These are phyloP conservation scores for Colletotrichum tabaci DNA, from an alignment of 2,329 filamentous ascomycete genomes.

Conservation along the genomic window DNA sequence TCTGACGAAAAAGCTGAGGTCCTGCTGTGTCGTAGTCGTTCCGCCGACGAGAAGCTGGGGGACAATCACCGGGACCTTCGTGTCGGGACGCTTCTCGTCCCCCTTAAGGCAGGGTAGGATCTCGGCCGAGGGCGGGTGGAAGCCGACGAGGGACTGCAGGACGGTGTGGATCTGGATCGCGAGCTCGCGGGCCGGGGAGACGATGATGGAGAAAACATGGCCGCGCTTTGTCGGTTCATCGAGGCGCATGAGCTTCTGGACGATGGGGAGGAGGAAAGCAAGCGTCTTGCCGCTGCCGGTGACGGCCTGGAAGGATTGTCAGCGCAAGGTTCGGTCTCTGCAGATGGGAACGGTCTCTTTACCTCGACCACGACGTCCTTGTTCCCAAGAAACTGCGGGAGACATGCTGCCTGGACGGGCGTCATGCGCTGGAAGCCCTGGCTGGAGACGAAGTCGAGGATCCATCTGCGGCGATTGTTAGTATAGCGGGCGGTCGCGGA, in stretches of 20 bases:
- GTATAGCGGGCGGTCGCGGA: constrained; percentile 74
- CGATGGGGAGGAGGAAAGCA: constrained; percentile 82
- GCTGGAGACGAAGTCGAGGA: constrained; percentile 84
- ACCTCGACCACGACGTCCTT: constrained; percentile 94
- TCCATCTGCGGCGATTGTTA: constrained; percentile 84
- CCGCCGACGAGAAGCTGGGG: constrained; percentile 93
- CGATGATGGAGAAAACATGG: constrained; percentile 90
- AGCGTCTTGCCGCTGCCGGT: constrained; percentile 94
- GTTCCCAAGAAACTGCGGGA: constrained; percentile 89
- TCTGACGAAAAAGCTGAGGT: constrained; percentile 87
- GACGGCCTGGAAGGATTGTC: constrained; percentile 71
- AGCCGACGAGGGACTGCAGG: constrained; percentile 81
- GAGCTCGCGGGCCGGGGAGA: constrained; percentile 93
- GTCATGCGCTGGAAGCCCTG: constrained; percentile 93
- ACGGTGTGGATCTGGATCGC: constrained; percentile 92
- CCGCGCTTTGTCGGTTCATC: constrained; percentile 90
- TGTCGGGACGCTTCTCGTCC: constrained; percentile 68
- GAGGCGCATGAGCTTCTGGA: constrained; percentile 84
- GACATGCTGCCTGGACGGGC: constrained; percentile 92
- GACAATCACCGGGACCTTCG: constrained; percentile 71
- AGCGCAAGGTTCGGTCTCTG: constrained; percentile 4
- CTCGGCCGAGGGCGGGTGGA: constrained; percentile 85
- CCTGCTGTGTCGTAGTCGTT: constrained; percentile 83
- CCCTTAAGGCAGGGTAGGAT: constrained; percentile 68
- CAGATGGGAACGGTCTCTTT: neutral